These are phyloP conservation scores for Cytospora piceae DNA, from an alignment of 2,329 filamentous ascomycete species.

Conservation along the genomic window DNA sequence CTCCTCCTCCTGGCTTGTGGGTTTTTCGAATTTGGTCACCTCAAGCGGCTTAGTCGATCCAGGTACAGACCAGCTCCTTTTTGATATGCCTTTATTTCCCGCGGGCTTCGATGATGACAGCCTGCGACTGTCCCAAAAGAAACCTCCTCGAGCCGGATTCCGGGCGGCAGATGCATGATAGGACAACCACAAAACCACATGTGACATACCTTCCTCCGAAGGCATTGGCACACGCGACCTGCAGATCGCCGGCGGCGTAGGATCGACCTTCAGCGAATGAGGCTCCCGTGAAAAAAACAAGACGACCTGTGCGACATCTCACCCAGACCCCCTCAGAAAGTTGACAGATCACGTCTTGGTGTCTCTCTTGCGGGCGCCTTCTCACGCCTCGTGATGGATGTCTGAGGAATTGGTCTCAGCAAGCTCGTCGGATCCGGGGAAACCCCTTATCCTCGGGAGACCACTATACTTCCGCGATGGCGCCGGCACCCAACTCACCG, in stretches of 20 bases:
- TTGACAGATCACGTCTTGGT: too few species aligned
- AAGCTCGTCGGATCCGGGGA: too few species aligned
- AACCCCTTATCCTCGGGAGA: too few species aligned
- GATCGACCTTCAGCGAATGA: conserved; percentile 19
- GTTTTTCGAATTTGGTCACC: not conserved
- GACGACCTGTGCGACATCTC: conserved; percentile 14
- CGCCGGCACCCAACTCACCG: too few species aligned
- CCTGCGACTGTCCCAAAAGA: not conserved
- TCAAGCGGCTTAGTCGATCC: not conserved
- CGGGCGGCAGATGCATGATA: conserved; percentile 10
- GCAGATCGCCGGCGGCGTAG: not conserved
- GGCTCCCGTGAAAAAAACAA: not conserved
- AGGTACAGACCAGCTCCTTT: not conserved
- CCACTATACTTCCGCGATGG: too few species aligned
- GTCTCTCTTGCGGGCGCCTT: too few species aligned
- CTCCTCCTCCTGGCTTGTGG: not conserved
- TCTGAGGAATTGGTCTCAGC: too few species aligned
- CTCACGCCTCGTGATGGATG: too few species aligned
- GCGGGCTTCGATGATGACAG: not conserved
- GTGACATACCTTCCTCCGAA: too few species aligned
- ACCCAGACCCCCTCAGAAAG: not conserved
- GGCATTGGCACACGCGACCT: too few species aligned
- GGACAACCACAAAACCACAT: not conserved
- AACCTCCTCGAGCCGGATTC: not conserved
- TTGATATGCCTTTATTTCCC: not conserved